Base-by-base conservation (phyloP, 2,329 filamentous ascomycete genomes). In the Microsporum canis region DNA sequence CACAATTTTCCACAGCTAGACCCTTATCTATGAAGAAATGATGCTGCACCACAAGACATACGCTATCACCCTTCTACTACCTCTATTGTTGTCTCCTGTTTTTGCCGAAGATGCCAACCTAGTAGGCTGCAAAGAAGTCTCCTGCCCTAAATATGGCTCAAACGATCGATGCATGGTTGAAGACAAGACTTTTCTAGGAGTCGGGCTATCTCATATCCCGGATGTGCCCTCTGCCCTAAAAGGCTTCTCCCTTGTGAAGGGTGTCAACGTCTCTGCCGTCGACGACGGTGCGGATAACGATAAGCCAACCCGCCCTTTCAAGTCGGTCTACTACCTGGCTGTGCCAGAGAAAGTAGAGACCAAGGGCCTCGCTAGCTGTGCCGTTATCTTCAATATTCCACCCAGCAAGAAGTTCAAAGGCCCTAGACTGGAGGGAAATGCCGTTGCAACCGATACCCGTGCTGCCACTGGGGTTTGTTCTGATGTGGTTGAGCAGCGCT, bases 191-290 rank as follows among this genome's bases (percentile, higher is more conserved):
- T 29, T 31, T 4, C 34, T 55, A 55, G 49, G 49, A 17, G 49
- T 55, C 14, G 49, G 49, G 12, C 29, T 55, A 34, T 34, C 29
- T 34, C 49, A 55, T 7, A 64, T 65, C 36, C 33, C 60, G 0
- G 38, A 56, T 23, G 58, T 61, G 1, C 65, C 65, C 0, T 57
- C 56, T 0, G 5, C 59, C 3, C 63, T 66, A n/a, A 41, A 61
- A 8, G 63, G 64, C n/a, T 47, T 66, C 3, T 66, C 65, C 7
- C 60, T 65, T 1, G 59, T 66, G 12, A 66, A 66, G 36, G 65
- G 59, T 5, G 62, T 66, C 12, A 60, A 63, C 14, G 53, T 39
- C 43, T 47, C 43, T 1, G 23, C 23, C 23, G 17, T 1, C 17
- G 17, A 47, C 43, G 3, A n/a, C 31, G 7, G 29, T 12, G 5